Base-by-base conservation (phyloP, 1,284 basidiomycete species). In the Pascua sp. region DNA sequence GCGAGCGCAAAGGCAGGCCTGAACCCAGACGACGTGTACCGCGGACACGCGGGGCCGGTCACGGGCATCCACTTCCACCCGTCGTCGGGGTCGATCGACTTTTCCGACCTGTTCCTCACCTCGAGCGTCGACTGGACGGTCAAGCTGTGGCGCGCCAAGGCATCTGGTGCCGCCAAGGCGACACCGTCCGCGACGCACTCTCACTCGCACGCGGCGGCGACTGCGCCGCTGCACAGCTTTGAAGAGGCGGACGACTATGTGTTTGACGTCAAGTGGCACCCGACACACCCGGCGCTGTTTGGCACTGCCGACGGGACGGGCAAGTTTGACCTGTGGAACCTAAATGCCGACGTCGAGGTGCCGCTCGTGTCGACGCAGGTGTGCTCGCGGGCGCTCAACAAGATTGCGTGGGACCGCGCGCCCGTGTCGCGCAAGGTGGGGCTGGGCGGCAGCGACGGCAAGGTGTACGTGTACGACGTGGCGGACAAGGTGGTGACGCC, bases 251-350 rank as follows among this genome's bases (percentile, higher is more conserved):
- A 92, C 73, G 95, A 98, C 74, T 98, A 98, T 72, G 91, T 98
- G n/a, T 98, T 96, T 77, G 95, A 98, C 77, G 93, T 93, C 49
- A 89, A 87, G 71, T 99, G 96, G 96, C 94, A 98, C 74, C 92
- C 94, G 2, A 81, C 85, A 32, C 94, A 98, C 75, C 96, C 96
- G 5, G 91, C 93, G 0, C 61, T 96, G 45, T 99, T 98, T 73
- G 95, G 89, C 13, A 86, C 86, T 5, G 96, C 92, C 2, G 94
- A 98, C 74, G 96, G 93, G 0, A 88, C 88, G 2, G 96, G 95
- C 39, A 88, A 88, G 70, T 93, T 99, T 76, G 92, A 98, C 72
- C 69, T 99, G 47, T 98, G 93, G 91, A 96, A 99, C 76, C 77
- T 99, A 69, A 98, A 97, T 74, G 77, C 83, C 17, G 94, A 98